Percentiles rank a stretch among this genome's conserved stretches.
phyloP scores from a whole-genome alignment of 208 protist species.

The Tritrichomonas foetus region DNA sequence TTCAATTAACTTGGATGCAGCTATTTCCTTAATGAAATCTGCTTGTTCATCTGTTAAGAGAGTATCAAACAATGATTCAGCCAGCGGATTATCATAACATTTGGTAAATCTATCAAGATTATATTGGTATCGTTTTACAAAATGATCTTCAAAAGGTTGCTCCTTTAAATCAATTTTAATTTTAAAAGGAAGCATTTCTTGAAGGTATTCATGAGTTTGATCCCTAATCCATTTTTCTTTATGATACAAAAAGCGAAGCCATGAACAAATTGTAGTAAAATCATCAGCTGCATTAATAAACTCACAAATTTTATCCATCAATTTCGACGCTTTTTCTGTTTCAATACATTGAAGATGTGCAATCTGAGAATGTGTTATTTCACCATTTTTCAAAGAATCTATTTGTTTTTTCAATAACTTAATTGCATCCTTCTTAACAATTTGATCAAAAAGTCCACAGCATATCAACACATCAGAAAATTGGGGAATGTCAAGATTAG shows the following conservation, averaged over 20 bases:
- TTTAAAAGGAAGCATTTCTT: not conserved
- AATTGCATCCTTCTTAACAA: not conserved
- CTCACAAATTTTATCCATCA: not conserved
- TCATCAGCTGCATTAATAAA: not conserved
- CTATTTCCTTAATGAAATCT: not conserved
- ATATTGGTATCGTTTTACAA: not conserved
- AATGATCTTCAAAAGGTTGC: not conserved
- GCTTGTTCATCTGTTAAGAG: not conserved
- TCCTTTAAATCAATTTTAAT: not conserved
- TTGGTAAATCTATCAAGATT: not conserved
- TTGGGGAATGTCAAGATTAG: not conserved
- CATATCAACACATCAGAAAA: not conserved
- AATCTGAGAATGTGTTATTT: not conserved
- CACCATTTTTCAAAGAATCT: not conserved
- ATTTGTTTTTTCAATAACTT: not conserved
- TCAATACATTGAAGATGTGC: not conserved
- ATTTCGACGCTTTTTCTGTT: no score
- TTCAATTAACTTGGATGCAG: not conserved
- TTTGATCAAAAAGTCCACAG: not conserved
- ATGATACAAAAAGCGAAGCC: not conserved
- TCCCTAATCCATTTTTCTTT: conserved; percentile 18
- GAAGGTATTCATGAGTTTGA: not conserved
- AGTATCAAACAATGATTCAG: conserved; percentile 13
- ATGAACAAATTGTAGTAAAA: not conserved
- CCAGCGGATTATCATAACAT: not conserved